Base-by-base conservation (phyloP, 441 rosid species). In the Gossypium lobatum region DNA sequence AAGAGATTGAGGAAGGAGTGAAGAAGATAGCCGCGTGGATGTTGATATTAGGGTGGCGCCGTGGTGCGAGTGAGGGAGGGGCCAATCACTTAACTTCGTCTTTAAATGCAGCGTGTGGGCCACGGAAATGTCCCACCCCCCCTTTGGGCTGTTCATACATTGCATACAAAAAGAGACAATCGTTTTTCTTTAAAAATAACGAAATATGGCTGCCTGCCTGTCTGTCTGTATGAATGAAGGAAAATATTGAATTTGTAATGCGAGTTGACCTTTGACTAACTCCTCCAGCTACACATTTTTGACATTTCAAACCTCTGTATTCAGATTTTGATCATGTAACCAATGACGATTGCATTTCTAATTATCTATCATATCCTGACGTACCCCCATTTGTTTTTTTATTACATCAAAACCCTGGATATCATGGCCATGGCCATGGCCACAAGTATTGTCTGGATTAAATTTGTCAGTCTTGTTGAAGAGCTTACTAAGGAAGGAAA, bases 271-370 rank as follows among this genome's bases (percentile, higher is more conserved):
- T 74, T 31, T 66, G 80, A 78, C 84, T 52, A 52, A 61, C 82
- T 23, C 69, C 20, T 23, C 21, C 25, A 64, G 77, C 80, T 10
- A 75, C 66, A 52, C 85, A 31, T 31, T 71, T 81, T 80, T 84
- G 84, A 86, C 88, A 62, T 14, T 84, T 80, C 86, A 81, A 81
- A 73, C 64, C 23, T 25, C 58, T 66, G 1, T 26, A 5, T 68
- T 68, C 34, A 50, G n/a, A 68, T 4, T 31, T 52, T 53, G 46
- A 31, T 68, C 28, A 50, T 50, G 26, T 4, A 52, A 52, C 26
- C 5, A 17, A 68, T 68, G 60, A 68, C 59, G 60, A 26, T 50
- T 57, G 5, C 9, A 54, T 2, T 17, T 2, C 20, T 17, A 54
- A 6, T 54, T 2, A 54, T 18, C 60, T 18, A 18, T 6, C 10